phyloP scores from a whole-genome alignment of 2,329 filamentous ascomycete genomes.

The Magnaporthales sp. region DNA sequence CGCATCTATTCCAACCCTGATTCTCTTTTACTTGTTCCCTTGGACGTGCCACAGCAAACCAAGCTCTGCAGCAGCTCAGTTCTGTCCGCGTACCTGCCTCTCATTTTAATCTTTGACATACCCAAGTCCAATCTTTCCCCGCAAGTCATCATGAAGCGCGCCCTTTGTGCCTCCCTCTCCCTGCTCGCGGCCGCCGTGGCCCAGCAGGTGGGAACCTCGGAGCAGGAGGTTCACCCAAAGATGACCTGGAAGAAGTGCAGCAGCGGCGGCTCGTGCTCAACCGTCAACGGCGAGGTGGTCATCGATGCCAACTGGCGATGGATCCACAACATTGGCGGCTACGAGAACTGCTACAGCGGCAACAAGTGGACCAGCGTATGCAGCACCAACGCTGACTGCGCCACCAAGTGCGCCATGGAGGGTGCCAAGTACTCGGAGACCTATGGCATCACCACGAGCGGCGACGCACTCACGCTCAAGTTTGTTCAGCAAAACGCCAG shows the following conservation, averaged over 20 bases:
- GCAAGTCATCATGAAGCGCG: constrained; percentile 4
- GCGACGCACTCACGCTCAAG: constrained; percentile 34
- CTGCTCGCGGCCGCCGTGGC: constrained; percentile 32
- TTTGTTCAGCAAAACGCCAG: constrained; percentile 36
- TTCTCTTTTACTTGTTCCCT: neutral
- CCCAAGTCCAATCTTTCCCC: neutral
- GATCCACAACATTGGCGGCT: constrained; percentile 37
- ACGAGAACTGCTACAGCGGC: constrained; percentile 41
- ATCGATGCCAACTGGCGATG: constrained; percentile 52
- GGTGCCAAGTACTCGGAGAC: constrained; percentile 31
- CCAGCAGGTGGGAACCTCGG: constrained; percentile 37
- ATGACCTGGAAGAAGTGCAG: constrained; percentile 44
- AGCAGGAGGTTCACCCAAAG: constrained; percentile 39
- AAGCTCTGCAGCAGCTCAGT: neutral
- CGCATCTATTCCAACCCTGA: neutral
- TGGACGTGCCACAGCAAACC: neutral
- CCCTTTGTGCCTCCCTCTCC: constrained; percentile 25
- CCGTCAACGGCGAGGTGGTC: constrained; percentile 35
- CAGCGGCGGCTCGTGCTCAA: constrained; percentile 34
- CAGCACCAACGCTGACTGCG: constrained; percentile 26
- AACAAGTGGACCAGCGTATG: constrained; percentile 31
- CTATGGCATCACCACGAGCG: constrained; percentile 33
- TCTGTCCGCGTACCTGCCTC: neutral
- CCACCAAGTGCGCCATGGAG: constrained; percentile 20
- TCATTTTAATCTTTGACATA: neutral